These are phyloP conservation scores for Entrophospora sp. DNA, from an alignment of 192 early-diverging fungal species.

Conservation along the genomic window DNA sequence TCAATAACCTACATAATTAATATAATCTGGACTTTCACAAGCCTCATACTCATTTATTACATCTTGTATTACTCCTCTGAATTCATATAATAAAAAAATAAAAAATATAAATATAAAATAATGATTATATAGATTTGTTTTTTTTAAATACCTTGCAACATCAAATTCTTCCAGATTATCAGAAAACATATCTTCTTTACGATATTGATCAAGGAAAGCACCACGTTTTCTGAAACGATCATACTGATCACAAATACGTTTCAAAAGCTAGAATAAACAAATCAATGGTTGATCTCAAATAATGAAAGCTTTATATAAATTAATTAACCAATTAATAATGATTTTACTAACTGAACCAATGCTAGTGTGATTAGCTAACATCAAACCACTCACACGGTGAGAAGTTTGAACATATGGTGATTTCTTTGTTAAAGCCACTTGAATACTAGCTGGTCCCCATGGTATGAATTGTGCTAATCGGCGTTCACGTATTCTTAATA, in stretches of 20 bases:
- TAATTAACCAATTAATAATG: slow-evolving; percentile 7
- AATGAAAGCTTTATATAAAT: no score
- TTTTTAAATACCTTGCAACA: slow-evolving; percentile 45
- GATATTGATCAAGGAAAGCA: slow-evolving; percentile 93
- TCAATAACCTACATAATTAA: slow-evolving; percentile 43
- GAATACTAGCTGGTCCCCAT: slow-evolving; percentile 98
- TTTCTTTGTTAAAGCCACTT: slow-evolving; percentile 90
- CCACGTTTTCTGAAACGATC: slow-evolving; percentile 90
- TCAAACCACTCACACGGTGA: slow-evolving; percentile 92
- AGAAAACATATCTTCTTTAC: slow-evolving; percentile 69
- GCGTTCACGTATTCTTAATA: slow-evolving; percentile 90
- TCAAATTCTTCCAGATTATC: slow-evolving; percentile 91
- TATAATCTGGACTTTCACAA: slow-evolving; percentile 86
- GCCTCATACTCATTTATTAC: slow-evolving; percentile 92
- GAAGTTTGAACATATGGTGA: slow-evolving; percentile 87
- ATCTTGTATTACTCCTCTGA: slow-evolving; percentile 77
- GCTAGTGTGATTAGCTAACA: slow-evolving; percentile 98
- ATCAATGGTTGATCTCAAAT: no score
- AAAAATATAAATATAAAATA: not conserved
- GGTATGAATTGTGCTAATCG: slow-evolving; percentile 95
- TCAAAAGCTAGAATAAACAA: slow-evolving; percentile 72
- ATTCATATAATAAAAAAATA: not conserved
- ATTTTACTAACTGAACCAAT: slow-evolving; percentile 59
- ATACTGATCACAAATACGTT: slow-evolving; percentile 86
- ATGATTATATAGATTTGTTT: not conserved